phyloP scores from a whole-genome alignment of 2,329 filamentous ascomycete species.

The Trichoderma lentiforme region DNA sequence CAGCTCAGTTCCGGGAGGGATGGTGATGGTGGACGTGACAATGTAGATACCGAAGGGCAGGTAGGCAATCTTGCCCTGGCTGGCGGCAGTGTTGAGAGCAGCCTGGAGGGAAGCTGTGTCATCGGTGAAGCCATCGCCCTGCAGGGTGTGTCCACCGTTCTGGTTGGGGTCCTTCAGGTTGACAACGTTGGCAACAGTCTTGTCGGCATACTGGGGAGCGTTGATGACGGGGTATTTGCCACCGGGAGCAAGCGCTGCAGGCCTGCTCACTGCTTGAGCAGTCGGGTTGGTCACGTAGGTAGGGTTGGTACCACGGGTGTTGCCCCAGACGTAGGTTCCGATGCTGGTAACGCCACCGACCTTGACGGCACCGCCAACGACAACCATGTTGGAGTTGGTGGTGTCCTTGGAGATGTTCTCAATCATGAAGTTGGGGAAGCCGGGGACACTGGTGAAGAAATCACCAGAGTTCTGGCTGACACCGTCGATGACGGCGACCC shows the following conservation, averaged over 20 bases:
- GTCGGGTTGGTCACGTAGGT: conserved; percentile 5
- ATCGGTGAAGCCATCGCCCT: conserved; percentile 55
- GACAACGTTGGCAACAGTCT: not conserved
- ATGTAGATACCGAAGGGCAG: conserved; percentile 56
- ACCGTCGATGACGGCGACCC: conserved; percentile 17
- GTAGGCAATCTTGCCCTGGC: conserved; percentile 50
- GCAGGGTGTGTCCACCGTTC: conserved; percentile 15
- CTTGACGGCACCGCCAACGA: conserved; percentile 11
- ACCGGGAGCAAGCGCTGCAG: conserved; percentile 16
- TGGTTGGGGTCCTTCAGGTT: conserved; percentile 15
- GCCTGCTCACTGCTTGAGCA: conserved; percentile 4
- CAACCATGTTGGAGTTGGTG: conserved; percentile 21
- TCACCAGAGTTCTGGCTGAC: conserved; percentile 17
- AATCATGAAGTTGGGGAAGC: conserved; percentile 17
- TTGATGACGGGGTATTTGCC: conserved; percentile 11
- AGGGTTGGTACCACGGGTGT: conserved; percentile 10
- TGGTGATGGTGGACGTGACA: conserved; percentile 44
- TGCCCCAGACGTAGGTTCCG: conserved; percentile 17
- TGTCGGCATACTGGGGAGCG: conserved; percentile 14
- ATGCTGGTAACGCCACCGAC: conserved; percentile 15
- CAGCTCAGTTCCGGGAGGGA: conserved; percentile 38
- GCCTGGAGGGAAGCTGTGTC: conserved; percentile 58
- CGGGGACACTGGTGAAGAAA: conserved; percentile 10
- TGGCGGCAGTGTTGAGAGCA: conserved; percentile 50
- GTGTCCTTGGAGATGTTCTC: conserved; percentile 24